Base-by-base conservation (phyloP, 2,329 filamentous ascomycete species). In the Colletotrichum sp. region DNA sequence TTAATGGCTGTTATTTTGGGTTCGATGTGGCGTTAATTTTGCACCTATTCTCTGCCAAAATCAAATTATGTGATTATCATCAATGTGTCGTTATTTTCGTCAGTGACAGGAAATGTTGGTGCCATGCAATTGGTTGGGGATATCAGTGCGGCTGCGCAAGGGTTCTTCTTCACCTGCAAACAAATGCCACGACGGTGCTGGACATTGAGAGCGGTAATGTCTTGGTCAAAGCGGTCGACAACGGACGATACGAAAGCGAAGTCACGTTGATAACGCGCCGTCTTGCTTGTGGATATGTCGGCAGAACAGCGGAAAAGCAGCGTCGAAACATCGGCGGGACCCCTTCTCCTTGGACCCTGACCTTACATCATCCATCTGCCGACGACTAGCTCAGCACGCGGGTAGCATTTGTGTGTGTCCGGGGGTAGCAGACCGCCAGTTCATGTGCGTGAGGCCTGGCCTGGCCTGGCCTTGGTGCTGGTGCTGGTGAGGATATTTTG, bases 391-490 rank as follows among this genome's bases (percentile, higher is more conserved):
- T 34, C 34, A 24, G 24, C 26, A 22, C 39, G 62, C 44, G 28
- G 30, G 34, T 48, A 9, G 26, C 44, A 22, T 39, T 26, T 36
- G 70, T 36, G 70, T 36, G 26, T 18, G 68, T 67, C 62, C 15
- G 71, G 68, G 68, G 62, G 68, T 65, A 22, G 44, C 68, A 71
- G n/a, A 52, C 68, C 68, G 72, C 39, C 63, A 24, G 68, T 66
- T 66, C 52, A 60, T 48, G 44, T 48, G n/a, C 5, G 44, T 48
- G 18, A 22, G n/a, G 44, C 44, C 44, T 22, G 18, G 39, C 39
- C 39, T n/a, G 18, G 39, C 9, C 18, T 10, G 15, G 52, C 15
- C 60, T 22, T 28, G 15, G 18, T 36, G 7, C 34, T 16, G 36
- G 26, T 60, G 59, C 70, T 75, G 34, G 34, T 26, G 32, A 44